These are phyloP conservation scores for Cercospora sp. DNA, from an alignment of 2,329 filamentous ascomycete species.

Conservation along the genomic window DNA sequence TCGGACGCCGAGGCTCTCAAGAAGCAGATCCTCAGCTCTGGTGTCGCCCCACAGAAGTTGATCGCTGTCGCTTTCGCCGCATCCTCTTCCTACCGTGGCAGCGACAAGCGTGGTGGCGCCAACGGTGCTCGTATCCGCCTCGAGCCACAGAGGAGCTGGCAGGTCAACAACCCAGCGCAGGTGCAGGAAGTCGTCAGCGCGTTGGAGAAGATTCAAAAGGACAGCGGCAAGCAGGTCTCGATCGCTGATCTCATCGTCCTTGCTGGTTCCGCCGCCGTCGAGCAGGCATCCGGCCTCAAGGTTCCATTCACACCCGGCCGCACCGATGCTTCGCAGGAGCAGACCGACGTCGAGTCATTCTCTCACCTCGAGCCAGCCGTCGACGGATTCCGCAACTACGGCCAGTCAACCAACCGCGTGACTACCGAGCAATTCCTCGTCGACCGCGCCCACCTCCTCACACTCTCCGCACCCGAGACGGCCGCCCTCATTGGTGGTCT, in stretches of 20 bases:
- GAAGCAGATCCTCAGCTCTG: slow-evolving; percentile 65
- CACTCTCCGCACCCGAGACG: slow-evolving; percentile 68
- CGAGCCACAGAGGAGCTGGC: slow-evolving; percentile 69
- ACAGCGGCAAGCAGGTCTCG: slow-evolving; percentile 68
- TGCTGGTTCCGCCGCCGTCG: slow-evolving; percentile 68
- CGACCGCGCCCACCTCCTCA: slow-evolving; percentile 70
- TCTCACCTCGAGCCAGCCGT: slow-evolving; percentile 65
- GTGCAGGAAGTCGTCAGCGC: slow-evolving; percentile 62
- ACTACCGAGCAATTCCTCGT: slow-evolving; percentile 69
- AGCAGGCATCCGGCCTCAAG: slow-evolving; percentile 65
- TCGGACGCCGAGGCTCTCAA: slow-evolving; percentile 67
- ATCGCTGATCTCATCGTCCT: slow-evolving; percentile 78
- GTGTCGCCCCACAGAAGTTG: slow-evolving; percentile 61
- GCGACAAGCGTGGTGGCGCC: slow-evolving; percentile 80
- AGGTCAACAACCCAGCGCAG: slow-evolving; percentile 70
- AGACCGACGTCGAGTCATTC: slow-evolving; percentile 68
- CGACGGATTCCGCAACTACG: slow-evolving; percentile 83
- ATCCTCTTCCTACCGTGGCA: slow-evolving; percentile 70
- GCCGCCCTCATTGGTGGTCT: slow-evolving; percentile 72
- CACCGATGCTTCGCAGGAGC: slow-evolving; percentile 68
- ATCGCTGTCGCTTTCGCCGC: slow-evolving; percentile 69
- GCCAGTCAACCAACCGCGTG: slow-evolving; percentile 61
- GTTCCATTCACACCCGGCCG: slow-evolving; percentile 76
- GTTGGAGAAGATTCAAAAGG: slow-evolving; percentile 64
- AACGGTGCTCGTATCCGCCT: slow-evolving; percentile 78